Evolutionary conservation across 2,329 filamentous ascomycete species (phyloP), one percentile per base, ranked within the genome.

Genomic region (Trichophyton equinum): DNA sequence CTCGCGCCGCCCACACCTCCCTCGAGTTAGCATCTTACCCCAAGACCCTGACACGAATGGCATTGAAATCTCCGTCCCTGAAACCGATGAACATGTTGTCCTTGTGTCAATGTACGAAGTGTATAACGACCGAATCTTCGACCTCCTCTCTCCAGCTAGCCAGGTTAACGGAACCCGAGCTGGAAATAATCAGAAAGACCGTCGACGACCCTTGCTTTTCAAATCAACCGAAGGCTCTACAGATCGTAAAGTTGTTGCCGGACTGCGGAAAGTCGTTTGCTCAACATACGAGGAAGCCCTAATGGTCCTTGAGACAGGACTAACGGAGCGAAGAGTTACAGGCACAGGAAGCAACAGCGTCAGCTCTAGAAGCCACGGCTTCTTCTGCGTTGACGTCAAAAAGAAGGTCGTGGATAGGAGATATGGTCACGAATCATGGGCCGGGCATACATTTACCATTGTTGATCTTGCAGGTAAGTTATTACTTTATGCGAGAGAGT

Each of bases 41-140:
- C 84, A 87, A 62, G 76, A 80, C 4, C 92, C 92, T 7, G 85
- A 91, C 64, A 83, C 96, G 59, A 84, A 85, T 72, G 79, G 85
- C 58, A 78, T 95, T 49, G 77, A 81, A 3, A 79, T 95, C 0
- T 79, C 83, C 0, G 78, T 84, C 56, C 87, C 91, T 64, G 78
- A 80, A 0, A 81, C 82, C 20, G 83, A 86, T 60, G 89, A 96
- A 67, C 96, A 96, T 67, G 87, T 88, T 3, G 85, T 99, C 60
- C 78, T 99, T 9, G 81, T 99, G 22, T 96, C 91, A 60, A 99
- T 99, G 91, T 97, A 97, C 74, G 94, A 99, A 73, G 92, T 99
- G 1, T 96, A 99, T 77, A 99, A 99, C 70, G 92, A 99, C 75
- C 86, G 91, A 40, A 97, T 99, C 66, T 97, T 95, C 72, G 94